Percentiles rank a stretch among this genome's conserved stretches.
phyloP scores from a whole-genome alignment of 257 asterid species.

The Ilex asprella region DNA sequence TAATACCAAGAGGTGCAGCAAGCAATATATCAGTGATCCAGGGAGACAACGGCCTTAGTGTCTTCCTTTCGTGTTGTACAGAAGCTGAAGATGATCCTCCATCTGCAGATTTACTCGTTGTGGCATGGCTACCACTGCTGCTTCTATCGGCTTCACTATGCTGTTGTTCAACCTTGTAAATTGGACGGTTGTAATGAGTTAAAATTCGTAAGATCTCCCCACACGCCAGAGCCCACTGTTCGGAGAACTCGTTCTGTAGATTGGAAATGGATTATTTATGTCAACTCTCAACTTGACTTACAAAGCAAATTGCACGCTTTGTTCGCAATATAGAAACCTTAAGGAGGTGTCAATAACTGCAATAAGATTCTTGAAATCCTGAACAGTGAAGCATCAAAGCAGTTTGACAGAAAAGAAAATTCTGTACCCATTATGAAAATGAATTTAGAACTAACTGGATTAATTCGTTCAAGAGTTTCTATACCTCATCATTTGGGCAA shows the following conservation, averaged over 20 bases:
- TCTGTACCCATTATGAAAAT: no score
- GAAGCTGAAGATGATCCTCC: conserved; percentile 42
- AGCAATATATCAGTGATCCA: conserved; percentile 96
- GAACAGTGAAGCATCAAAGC: neutral
- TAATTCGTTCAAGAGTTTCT: no score
- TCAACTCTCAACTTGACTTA: conserved; percentile 8
- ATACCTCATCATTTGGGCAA: conserved; percentile 78
- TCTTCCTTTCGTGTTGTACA: conserved; percentile 68
- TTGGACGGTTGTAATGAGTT: conserved; percentile 92
- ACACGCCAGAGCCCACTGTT: conserved; percentile 99
- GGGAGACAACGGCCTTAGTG: conserved; percentile 85
- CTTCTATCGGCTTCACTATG: conserved; percentile 65
- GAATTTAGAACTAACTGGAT: no score
- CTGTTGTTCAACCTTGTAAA: conserved; percentile 65
- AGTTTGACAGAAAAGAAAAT: no score
- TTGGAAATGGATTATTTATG: conserved; percentile 11
- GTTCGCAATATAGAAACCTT: no score
- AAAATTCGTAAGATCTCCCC: conserved; percentile 91
- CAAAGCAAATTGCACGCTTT: no score
- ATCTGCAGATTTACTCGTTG: conserved; percentile 53
- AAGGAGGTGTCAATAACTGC: no score
- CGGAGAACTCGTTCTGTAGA: conserved; percentile 83
- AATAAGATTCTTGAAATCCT: no score
- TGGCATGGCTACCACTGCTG: conserved; percentile 58
- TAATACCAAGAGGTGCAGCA: conserved; percentile 87